Evolutionary conservation across 2,329 filamentous ascomycete species (phyloP), one percentile per base, ranked within the genome.

Genomic region (Aspergillus intermedius): DNA sequence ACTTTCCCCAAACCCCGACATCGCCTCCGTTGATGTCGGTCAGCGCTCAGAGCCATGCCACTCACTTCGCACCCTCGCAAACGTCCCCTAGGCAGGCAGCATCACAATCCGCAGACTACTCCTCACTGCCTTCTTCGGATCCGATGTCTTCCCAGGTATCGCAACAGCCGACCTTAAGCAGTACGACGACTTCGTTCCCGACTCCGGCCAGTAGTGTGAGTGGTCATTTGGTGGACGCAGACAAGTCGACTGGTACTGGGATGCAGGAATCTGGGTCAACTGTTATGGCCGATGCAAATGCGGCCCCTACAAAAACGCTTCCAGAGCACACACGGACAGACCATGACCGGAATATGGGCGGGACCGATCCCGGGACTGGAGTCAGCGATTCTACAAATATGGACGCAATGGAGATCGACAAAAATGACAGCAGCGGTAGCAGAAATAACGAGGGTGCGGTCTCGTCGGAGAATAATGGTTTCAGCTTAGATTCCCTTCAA

Each of bases 1-100:
- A 64, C 48, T 62, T 61, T 28, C 67, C 67, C 32, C 66, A 68
- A 50, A 67, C 67, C 34, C 67, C 67, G 54, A 70, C 65, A 60
- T 73, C 71, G 52, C 66, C 70, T 71, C 68, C 69, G 65, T 74
- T 73, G 66, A 76, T 76, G 73, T 74, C 72, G 67, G 69, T 73
- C 62, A 70, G 69, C 59, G 67, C 72, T 61, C 69, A 69, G 62
- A 74, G 68, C 59, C 69, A 76, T 76, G 73, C 67, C 65, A 67
- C 70, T 60, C 64, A 66, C 58, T 68, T 72, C 62, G 62, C 65
- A 63, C 65, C 70, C 58, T 63, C 66, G 60, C 70, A 74, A 62
- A 63, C 69, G 60, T 72, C 72, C 63, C 67, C 71, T 54, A 67
- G 68, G 58, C 65, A 72, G 65, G 63, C 68, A 61, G 67, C 66